These are phyloP conservation scores for Thelonectria rubi DNA, from an alignment of 2,329 filamentous ascomycete species.

Conservation along the genomic window DNA sequence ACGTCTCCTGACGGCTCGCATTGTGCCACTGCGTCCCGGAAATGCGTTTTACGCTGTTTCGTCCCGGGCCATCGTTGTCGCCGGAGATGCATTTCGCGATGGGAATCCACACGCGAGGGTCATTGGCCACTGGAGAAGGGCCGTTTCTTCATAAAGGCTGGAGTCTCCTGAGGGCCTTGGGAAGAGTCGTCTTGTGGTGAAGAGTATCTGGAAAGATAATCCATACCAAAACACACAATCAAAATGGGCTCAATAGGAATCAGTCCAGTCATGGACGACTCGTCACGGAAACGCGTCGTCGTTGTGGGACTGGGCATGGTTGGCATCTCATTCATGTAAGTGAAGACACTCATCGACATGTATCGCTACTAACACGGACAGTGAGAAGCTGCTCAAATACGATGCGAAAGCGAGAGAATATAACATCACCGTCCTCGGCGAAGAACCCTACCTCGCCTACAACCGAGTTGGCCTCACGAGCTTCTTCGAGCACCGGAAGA, in stretches of 20 bases:
- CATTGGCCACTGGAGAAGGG: conserved; percentile 16
- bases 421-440: conserved; percentile 84
- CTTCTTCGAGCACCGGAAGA: conserved; percentile 86
- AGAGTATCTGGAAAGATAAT: neutral
- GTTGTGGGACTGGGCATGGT: conserved; percentile 94
- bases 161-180: conserved; percentile 1
- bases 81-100: conserved; percentile 41
- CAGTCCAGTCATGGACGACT: neutral
- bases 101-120: conserved; percentile 20
- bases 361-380: conserved; percentile 46
- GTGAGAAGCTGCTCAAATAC: conserved; percentile 88
- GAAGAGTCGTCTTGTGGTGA: neutral
- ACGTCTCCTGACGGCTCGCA: conserved; percentile 19
- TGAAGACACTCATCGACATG: conserved; percentile 28
- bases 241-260: conserved; percentile 1
- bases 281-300: conserved; percentile 70
- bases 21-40: conserved; percentile 29
- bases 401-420: conserved; percentile 80
- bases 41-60: conserved; percentile 35
- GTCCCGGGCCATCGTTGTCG: neutral
- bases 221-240: neutral
- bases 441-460: conserved; percentile 88
- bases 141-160: conserved; percentile 31
- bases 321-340: conserved; percentile 86
- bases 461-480: conserved; percentile 90